Base-by-base conservation (phyloP, 2,329 filamentous ascomycete species). In the Hypoxylon sp. region DNA sequence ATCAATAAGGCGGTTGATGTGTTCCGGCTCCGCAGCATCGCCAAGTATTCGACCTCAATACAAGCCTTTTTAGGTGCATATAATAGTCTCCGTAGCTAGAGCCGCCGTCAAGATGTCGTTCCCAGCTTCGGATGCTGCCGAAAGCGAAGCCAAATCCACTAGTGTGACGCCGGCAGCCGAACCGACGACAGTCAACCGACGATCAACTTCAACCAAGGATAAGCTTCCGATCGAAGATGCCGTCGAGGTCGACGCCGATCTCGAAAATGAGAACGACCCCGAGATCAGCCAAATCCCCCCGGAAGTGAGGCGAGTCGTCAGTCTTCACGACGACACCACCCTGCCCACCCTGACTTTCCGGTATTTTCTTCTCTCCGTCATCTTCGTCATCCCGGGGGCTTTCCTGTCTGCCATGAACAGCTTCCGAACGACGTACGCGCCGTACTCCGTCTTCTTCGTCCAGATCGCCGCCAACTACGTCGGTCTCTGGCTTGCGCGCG, bases 371-470 rank as follows among this genome's bases (percentile, higher is more conserved):
- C 69, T 84, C 16, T 74, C 77, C 4, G 64, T 80, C 45, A 52
- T 84, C 12, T 83, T 84, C 59, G 76, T 83, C 32, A 72, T 77
- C 1, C 80, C 81, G 0, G 82, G 81, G 2, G 81, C 81, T 2
- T 80, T 84, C 57, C 63, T 85, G 2, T 80, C 78, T 4, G 77
- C 80, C 60, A 78, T 83, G 74, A 77, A 75, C 53, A 73, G 76
- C 37, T 85, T 76, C 60, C 75, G 82, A 32, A 84, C 82, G 1
- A 84, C 82, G 0, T 76, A 75, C 31, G 78, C 80, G 1, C 77
- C 78, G 0, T 86, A 84, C 62, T 82, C 81, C 0, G 76, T 85
- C 36, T 84, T 84, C 64, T 85, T 86, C 54, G 81, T 85, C 21
- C 79, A 82, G 59, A 80, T 83, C 38, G 79, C 79, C 0, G 79